Base-by-base conservation (phyloP, 2,329 filamentous ascomycete genomes). In the Lithohypha guttulata region DNA sequence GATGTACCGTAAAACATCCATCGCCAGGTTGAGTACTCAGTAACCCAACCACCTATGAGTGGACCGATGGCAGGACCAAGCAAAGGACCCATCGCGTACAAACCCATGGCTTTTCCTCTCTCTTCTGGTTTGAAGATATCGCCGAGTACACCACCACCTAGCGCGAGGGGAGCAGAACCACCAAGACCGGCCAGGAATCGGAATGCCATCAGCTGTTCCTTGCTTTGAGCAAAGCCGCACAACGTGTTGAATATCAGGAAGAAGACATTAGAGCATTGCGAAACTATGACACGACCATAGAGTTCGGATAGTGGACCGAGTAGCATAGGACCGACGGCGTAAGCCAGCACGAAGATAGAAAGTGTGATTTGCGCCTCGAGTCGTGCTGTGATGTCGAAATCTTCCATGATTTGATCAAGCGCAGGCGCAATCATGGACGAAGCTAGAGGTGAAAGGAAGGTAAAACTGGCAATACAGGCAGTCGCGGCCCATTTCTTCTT, bases 401-500 rank as follows among this genome's bases (percentile, higher is more conserved):
- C 73, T 1, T 52, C 49, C 13, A 66, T 61, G 37, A 81, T 74
- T 2, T 63, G 55, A 6, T 55, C 55, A 26, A 81, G 51, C 1
- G 65, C 69, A 0, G 71, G 71, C 0, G 70, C 66, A 2, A 73
- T 55, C 68, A 81, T 79, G 28, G 72, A 74, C 4, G 73, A 77
- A 2, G 76, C 73, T 23, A 81, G 71, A 0, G 77, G 76, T 3
- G 74, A 75, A 43, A 79, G 71, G 49, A 79, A 68, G 2, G 74
- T 77, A 53, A 77, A 77, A 34, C 63, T 60, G 1, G 75, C 68
- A 20, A 77, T 62, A 39, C 74, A 61, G 26, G 71, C 59, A 2
- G 71, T 69, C 13, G 68, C 68, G 1, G 59, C 57, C 77, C 75
- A 79, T 55, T 78, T 79, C 53, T 66, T 69, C 25, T 57, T 60